Evolutionary conservation across 352 stramenopile species (phyloP).

Genomic region (Phytophthora niederhauseri): DNA sequence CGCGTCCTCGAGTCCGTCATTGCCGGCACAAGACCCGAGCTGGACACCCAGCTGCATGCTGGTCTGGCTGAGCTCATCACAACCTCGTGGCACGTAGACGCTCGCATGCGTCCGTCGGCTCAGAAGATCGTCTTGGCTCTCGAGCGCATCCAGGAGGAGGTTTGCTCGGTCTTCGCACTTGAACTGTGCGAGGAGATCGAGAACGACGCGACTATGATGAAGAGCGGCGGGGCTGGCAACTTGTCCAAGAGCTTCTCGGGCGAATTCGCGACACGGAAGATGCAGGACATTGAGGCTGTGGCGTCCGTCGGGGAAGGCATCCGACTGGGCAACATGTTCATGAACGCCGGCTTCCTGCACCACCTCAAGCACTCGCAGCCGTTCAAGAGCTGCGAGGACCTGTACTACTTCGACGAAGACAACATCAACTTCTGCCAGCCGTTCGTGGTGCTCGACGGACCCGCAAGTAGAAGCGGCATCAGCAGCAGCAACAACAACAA

Average conservation of each 20-base stretch:
- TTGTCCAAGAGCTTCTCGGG: conserved; percentile 40
- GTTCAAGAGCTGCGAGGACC: conserved; percentile 42
- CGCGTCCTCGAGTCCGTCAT: conserved; percentile 56
- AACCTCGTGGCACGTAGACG: conserved; percentile 47
- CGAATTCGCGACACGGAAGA: conserved; percentile 31
- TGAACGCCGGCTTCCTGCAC: conserved; percentile 62
- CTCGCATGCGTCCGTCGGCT: conserved; percentile 43
- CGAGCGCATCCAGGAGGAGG: conserved; percentile 56
- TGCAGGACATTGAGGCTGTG: conserved; percentile 53
- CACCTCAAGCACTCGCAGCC: conserved; percentile 53
- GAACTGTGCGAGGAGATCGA: conserved; percentile 45
- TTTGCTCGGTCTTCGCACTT: conserved; percentile 41
- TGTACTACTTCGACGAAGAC: conserved; percentile 61
- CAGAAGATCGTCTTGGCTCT: conserved; percentile 50
- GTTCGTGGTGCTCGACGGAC: conserved; percentile 41
- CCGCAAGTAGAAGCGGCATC: conserved; percentile 21
- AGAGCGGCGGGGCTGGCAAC: conserved; percentile 19
- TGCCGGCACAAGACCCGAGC: conserved; percentile 38
- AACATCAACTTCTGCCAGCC: conserved; percentile 43
- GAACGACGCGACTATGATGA: conserved; percentile 27
- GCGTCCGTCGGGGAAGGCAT: conserved; percentile 42
- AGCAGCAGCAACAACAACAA: conserved; percentile 7
- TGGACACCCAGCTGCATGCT: conserved; percentile 41
- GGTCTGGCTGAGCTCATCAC: conserved; percentile 45
- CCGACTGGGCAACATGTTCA: conserved; percentile 62